Evolutionary conservation across 768 basidiomycete genomes (phyloP).

Genomic region (Galerina marginata): DNA sequence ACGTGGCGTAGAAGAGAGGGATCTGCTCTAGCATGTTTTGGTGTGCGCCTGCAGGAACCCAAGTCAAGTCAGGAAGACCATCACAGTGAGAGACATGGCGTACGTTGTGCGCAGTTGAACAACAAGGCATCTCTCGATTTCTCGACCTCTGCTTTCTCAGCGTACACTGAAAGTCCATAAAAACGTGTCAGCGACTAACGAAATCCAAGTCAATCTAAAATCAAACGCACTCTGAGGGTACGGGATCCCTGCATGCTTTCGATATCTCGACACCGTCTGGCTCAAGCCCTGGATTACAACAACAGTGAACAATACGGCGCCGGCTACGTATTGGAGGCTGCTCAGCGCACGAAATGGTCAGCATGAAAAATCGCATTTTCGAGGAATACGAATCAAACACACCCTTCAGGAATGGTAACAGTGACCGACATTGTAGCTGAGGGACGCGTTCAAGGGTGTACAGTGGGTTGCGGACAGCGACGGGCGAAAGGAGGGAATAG

Average conservation of each 20-base stretch:
- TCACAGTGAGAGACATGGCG: slow-evolving; percentile 42
- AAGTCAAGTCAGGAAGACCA: neutral
- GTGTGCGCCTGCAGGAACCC: slow-evolving; percentile 57
- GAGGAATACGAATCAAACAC: too few relatives aligned
- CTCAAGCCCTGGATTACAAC: slow-evolving; percentile 59
- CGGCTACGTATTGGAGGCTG: slow-evolving; percentile 63
- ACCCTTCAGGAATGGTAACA: too few relatives aligned
- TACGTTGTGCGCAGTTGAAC: slow-evolving; percentile 81
- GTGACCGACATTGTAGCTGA: too few relatives aligned
- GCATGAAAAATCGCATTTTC: too few relatives aligned
- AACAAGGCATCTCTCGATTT: slow-evolving; percentile 52
- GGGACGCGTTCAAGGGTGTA: too few relatives aligned
- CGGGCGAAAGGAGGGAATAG: too few relatives aligned
- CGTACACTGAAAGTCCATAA: slow-evolving; percentile 55
- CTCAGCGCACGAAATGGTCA: too few relatives aligned
- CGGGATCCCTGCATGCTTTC: slow-evolving; percentile 57
- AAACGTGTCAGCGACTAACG: too few relatives aligned
- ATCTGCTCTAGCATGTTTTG: slow-evolving; percentile 65
- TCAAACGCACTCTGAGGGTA: slow-evolving; percentile 68
- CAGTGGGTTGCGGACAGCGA: too few relatives aligned
- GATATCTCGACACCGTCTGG: slow-evolving; percentile 41
- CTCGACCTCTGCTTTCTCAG: slow-evolving; percentile 64
- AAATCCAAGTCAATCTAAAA: neutral
- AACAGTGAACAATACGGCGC: slow-evolving; percentile 56
- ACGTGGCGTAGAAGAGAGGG: slow-evolving; percentile 52